Evolutionary conservation across 352 stramenopile genomes (phyloP).

Genomic region (Pythium rhizo-oryzae): DNA sequence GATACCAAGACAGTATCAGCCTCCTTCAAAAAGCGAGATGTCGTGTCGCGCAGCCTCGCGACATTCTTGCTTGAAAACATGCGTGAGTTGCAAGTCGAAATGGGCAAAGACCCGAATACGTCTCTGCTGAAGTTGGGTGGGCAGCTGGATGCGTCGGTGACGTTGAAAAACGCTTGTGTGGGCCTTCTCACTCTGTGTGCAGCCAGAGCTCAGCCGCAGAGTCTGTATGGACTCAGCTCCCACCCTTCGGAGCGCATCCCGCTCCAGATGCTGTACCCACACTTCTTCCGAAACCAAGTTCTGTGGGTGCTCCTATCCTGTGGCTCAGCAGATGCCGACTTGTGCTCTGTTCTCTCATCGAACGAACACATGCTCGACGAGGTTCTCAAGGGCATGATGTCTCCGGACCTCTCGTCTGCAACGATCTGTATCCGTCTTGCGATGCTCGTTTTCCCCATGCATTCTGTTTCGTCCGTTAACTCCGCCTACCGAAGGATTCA

Average conservation of each 20-base stretch:
- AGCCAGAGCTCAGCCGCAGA: conserved; percentile 15
- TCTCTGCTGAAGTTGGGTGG: conserved; percentile 13
- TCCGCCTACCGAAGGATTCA: conserved; percentile 20
- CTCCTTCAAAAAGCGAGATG: conserved; percentile 10
- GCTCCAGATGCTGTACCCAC: conserved; percentile 39
- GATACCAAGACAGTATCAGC: background rate
- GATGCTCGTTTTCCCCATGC: conserved; percentile 82
- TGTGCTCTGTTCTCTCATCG: conserved; percentile 61
- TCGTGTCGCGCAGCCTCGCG: conserved; percentile 54
- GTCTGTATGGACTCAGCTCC: background rate
- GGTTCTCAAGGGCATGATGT: conserved; percentile 66
- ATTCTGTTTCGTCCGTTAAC: conserved; percentile 79
- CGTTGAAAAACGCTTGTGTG: conserved; percentile 67
- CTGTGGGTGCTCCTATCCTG: conserved; percentile 76
- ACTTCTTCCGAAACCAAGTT: conserved; percentile 81
- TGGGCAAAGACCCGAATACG: conserved; percentile 3
- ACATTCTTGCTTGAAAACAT: conserved; percentile 73
- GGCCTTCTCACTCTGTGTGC: conserved; percentile 68
- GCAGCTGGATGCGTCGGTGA: conserved; percentile 35
- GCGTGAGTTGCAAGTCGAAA: conserved; percentile 38
- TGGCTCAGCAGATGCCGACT: conserved; percentile 60
- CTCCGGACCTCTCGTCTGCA: conserved; percentile 61
- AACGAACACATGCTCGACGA: conserved; percentile 59
- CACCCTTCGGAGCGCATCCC: conserved; percentile 6
- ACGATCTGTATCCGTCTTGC: conserved; percentile 83